Percentiles rank a stretch among this genome's conserved stretches.
Evolutionary conservation across 2,329 filamentous ascomycete species (phyloP).

Genomic region (Pseudogymnoascus sp.): DNA sequence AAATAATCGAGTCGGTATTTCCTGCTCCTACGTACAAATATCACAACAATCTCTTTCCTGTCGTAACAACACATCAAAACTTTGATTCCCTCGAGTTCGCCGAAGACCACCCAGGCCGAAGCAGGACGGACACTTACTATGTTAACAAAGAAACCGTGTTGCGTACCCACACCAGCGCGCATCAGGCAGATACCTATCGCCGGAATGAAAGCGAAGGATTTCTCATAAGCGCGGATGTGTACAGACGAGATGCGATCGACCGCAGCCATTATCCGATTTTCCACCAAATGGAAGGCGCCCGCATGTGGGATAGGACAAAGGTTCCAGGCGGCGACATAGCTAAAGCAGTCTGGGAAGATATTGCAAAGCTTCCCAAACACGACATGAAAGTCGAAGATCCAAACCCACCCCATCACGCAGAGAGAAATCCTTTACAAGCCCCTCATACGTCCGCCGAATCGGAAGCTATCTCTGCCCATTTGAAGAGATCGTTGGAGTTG

Average conservation of each 20-base stretch:
- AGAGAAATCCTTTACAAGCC: slow-evolving; percentile 75
- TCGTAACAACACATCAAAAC: slow-evolving; percentile 79
- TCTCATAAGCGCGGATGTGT: slow-evolving; percentile 89
- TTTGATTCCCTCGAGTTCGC: slow-evolving; percentile 97
- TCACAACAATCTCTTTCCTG: slow-evolving; percentile 71
- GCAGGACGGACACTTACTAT: slow-evolving; percentile 90
- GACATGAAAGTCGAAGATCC: slow-evolving; percentile 72
- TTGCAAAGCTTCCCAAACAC: slow-evolving; percentile 65
- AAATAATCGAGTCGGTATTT: slow-evolving; percentile 88
- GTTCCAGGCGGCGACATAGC: slow-evolving; percentile 51
- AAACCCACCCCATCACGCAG: slow-evolving; percentile 66
- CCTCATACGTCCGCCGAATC: slow-evolving; percentile 62
- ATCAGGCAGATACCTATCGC: slow-evolving; percentile 77
- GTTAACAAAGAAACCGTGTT: slow-evolving; percentile 76
- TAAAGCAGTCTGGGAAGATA: slow-evolving; percentile 58
- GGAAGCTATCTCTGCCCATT: slow-evolving; percentile 71
- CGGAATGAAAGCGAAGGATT: slow-evolving; percentile 68
- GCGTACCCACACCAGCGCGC: slow-evolving; percentile 88
- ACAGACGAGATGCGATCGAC: slow-evolving; percentile 90
- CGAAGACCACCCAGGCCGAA: slow-evolving; percentile 76
- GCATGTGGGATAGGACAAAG: slow-evolving; percentile 70
- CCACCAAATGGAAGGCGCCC: slow-evolving; percentile 96
- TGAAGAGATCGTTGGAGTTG: slow-evolving; percentile 81
- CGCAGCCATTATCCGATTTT: slow-evolving; percentile 93
- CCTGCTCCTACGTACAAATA: slow-evolving; percentile 62